These are phyloP conservation scores for Termitomyces sp. DNA, from an alignment of 1,284 basidiomycete species.

Conservation along the genomic window DNA sequence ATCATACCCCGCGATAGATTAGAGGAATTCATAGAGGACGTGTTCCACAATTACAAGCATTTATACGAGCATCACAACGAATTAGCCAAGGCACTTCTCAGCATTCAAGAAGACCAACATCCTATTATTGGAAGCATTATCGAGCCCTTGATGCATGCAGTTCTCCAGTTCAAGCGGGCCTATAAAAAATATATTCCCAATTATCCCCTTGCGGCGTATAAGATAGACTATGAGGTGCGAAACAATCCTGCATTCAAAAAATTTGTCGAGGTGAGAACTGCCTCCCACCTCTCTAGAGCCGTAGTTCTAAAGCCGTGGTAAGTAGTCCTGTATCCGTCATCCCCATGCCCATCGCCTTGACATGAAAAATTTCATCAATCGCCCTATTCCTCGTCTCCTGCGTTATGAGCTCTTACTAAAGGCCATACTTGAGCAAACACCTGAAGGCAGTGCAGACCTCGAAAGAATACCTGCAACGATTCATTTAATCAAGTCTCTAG, in stretches of 20 bases:
- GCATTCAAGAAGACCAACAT: conserved; percentile 87
- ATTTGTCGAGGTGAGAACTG: conserved; percentile 69
- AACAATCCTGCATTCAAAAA: conserved; percentile 76
- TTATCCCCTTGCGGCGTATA: conserved; percentile 90
- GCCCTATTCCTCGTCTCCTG: conserved; percentile 85
- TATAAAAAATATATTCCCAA: conserved; percentile 93
- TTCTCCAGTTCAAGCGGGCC: conserved; percentile 87
- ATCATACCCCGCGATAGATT: conserved; percentile 73
- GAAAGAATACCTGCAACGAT: conserved; percentile 80
- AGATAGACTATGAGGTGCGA: conserved; percentile 84
- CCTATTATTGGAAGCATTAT: conserved; percentile 81
- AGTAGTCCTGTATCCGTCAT: conserved; percentile 47
- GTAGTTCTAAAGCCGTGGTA: background rate
- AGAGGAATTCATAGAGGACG: conserved; percentile 78
- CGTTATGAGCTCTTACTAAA: conserved; percentile 88
- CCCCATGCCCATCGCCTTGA: conserved; percentile 75
- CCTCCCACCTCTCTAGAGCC: background rate
- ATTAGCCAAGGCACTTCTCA: conserved; percentile 73
- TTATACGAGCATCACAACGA: conserved; percentile 70
- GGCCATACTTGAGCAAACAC: conserved; percentile 71
- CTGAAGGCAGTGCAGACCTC: conserved; percentile 72
- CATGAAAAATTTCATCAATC: conserved; percentile 85
- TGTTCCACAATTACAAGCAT: conserved; percentile 88
- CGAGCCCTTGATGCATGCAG: conserved; percentile 83
- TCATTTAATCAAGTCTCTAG: conserved; percentile 79